Conservation (phyloP, 148 eudicot species). For the Mesembryanthemum crystallinum region DNA sequence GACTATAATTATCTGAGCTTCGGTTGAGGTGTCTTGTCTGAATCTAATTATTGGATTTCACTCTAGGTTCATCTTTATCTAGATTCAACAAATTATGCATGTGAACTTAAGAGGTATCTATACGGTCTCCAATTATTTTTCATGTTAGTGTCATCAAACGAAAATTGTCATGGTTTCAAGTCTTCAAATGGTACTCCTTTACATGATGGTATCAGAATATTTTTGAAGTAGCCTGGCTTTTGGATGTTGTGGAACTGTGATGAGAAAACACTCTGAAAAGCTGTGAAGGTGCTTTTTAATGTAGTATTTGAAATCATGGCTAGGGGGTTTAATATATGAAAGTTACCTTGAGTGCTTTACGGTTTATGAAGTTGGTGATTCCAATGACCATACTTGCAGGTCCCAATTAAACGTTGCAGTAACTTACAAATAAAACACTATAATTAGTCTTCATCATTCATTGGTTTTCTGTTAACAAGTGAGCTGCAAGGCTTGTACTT, state of each 20-base stretch:
- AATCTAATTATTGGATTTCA: not conserved
- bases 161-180: too few relatives aligned
- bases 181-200: not conserved
- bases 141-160: not conserved
- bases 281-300: not conserved
- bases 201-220: not conserved
- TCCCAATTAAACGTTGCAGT: not conserved
- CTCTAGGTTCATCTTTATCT: not conserved
- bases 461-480: not conserved
- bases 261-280: not conserved
- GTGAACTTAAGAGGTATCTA: not conserved
- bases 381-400: not conserved
- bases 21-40: not conserved
- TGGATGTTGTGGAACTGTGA: not conserved
- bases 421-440: not conserved
- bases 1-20: not conserved
- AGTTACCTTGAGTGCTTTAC: not conserved
- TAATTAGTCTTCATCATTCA: not conserved
- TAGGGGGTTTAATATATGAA: not conserved
- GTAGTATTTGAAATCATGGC: not conserved
- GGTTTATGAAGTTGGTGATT: too few relatives aligned
- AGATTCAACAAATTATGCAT: not conserved
- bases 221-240: not conserved
- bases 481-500: not conserved
- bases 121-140: not conserved